phyloP scores from a whole-genome alignment of 2,329 filamentous ascomycete genomes.

The Neospermospora avenae region DNA sequence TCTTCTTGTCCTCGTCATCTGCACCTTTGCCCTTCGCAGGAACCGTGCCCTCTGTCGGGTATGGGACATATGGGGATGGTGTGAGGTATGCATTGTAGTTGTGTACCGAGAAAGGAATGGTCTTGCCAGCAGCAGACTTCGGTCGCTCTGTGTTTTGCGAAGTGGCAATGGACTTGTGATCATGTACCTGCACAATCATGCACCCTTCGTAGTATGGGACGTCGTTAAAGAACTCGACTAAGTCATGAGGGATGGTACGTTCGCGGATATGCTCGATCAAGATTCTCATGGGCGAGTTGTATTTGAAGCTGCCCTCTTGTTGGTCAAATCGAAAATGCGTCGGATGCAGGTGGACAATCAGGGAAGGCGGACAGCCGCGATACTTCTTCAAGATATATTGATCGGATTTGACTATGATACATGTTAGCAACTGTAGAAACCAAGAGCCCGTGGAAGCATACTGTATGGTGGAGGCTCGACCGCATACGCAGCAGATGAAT shows the following conservation, averaged over 20 bases:
- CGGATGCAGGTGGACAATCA: constrained; percentile 81
- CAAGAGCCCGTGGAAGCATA: constrained; percentile 35
- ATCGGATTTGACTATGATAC: constrained; percentile 62
- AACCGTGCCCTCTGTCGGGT: constrained; percentile 51
- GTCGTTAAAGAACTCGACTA: constrained; percentile 73
- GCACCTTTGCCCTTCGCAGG: constrained; percentile 35
- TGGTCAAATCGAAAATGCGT: constrained; percentile 90
- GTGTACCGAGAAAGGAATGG: constrained; percentile 77
- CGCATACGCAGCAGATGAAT: constrained; percentile 38
- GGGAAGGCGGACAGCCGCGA: constrained; percentile 68
- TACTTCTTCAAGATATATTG: constrained; percentile 82
- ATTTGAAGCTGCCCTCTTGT: constrained; percentile 88
- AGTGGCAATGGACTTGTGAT: constrained; percentile 68
- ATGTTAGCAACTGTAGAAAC: constrained; percentile 27
- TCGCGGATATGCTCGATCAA: constrained; percentile 71
- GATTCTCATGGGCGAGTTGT: constrained; percentile 86
- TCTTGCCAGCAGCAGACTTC: constrained; percentile 56
- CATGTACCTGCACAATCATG: constrained; percentile 89
- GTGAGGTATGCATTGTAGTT: constrained; percentile 89
- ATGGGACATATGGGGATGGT: constrained; percentile 80
- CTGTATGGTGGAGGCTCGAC: constrained; percentile 52
- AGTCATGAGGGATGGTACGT: constrained; percentile 83
- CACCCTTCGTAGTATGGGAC: constrained; percentile 92
- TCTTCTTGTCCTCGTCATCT: constrained; percentile 31
- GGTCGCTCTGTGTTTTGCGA: constrained; percentile 56